Conservation (phyloP, 345 rosid genomes). For the Eucalyptus erythrocorys region DNA sequence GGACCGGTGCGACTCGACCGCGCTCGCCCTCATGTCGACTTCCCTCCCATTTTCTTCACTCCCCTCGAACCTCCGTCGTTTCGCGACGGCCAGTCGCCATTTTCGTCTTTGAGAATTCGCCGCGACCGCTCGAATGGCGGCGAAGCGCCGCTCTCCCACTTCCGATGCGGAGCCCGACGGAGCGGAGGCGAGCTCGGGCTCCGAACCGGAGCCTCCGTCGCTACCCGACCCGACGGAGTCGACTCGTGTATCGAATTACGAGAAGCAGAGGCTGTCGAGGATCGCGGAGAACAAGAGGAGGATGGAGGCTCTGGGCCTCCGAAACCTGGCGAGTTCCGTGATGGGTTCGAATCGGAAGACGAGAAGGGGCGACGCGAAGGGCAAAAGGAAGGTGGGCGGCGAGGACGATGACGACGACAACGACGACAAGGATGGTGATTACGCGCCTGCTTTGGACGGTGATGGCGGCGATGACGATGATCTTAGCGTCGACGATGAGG, state of each 20-base stretch:
- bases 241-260: conserved; percentile 29
- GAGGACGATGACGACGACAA: not conserved
- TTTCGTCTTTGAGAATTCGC: not conserved
- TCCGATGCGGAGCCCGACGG: conserved; percentile 6
- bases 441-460: conserved; percentile 23
- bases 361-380: conserved; percentile 2
- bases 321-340: conserved; percentile 37
- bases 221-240: not conserved
- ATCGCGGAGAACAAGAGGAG: conserved; percentile 73
- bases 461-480: conserved; percentile 1
- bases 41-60: not conserved
- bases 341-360: conserved; percentile 13
- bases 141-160: not conserved
- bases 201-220: conserved; percentile 2
- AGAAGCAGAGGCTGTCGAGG: conserved; percentile 59
- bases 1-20: not conserved
- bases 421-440: conserved; percentile 54
- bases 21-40: not conserved
- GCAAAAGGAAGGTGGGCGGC: conserved; percentile 21
- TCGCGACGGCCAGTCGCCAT: not conserved
- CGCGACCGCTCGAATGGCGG: not conserved
- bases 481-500: conserved; percentile 2
- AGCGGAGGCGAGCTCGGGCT: not conserved
- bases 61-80: not conserved
- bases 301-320: conserved; percentile 74